Conservation (phyloP, 179 eudicot species). For the Actinidia chinensis region DNA sequence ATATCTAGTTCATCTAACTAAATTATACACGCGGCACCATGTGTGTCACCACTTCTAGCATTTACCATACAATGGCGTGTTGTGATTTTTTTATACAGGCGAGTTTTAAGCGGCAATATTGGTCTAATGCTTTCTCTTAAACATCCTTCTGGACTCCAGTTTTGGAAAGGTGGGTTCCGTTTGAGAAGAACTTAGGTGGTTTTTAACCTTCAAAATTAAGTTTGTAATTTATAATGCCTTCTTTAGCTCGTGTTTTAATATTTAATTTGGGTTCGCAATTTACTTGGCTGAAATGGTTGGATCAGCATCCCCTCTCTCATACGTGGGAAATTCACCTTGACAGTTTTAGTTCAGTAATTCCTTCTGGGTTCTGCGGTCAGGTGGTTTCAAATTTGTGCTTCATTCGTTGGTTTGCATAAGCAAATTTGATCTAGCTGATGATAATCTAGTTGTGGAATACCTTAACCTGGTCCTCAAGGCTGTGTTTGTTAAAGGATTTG, state of each 20-base stretch:
- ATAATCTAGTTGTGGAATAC: background rate
- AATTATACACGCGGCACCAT: no score
- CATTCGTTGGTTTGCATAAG: no score
- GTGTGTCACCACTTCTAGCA: no score
- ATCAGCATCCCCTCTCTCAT: no score
- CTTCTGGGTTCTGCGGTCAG: background rate
- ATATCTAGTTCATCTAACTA: no score
- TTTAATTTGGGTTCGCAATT: background rate
- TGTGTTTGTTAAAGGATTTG: no score
- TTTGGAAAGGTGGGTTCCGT: background rate
- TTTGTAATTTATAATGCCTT: background rate
- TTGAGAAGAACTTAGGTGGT: background rate
- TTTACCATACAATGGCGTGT: background rate
- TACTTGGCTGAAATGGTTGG: constrained; percentile 1
- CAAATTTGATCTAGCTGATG: background rate
- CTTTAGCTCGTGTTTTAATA: background rate
- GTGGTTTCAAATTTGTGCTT: no score
- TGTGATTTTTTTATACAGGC: background rate
- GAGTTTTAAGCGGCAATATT: background rate
- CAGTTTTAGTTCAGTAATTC: no score
- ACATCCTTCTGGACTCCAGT: background rate
- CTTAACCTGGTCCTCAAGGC: no score
- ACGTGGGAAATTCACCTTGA: background rate
- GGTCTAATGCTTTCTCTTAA: background rate
- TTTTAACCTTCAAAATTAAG: background rate